phyloP scores from a whole-genome alignment of 1,284 basidiomycete genomes.

The Fomitopsis schrenkii region DNA sequence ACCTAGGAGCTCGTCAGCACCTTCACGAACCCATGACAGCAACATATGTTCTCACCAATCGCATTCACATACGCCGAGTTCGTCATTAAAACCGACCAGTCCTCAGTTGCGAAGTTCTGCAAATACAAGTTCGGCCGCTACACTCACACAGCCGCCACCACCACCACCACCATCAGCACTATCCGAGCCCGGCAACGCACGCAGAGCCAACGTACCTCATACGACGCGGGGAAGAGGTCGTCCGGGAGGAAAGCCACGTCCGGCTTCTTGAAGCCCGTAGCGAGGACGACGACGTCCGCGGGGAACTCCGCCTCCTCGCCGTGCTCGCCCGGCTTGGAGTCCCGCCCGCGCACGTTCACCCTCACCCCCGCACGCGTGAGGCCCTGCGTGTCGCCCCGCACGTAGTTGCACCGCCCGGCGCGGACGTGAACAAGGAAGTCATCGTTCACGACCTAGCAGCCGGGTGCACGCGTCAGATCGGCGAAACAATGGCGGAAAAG shows the following conservation, averaged over 20 bases:
- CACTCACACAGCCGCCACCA: too few relatives aligned
- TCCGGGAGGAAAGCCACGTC: constrained; percentile 50
- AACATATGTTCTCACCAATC: constrained; percentile 32
- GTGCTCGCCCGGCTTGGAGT: constrained; percentile 26
- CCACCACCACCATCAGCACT: background rate
- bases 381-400: constrained; percentile 49
- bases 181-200: too few relatives aligned
- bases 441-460: constrained; percentile 48
- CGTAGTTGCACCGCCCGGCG: constrained; percentile 43
- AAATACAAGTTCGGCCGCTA: constrained; percentile 56
- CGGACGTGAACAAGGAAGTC: constrained; percentile 50
- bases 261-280: constrained; percentile 59
- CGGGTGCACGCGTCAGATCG: background rate
- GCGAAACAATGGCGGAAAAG: background rate
- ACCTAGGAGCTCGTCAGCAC: constrained; percentile 1
- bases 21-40: background rate
- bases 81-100: constrained; percentile 55
- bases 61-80: constrained; percentile 56
- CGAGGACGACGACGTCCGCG: constrained; percentile 57
- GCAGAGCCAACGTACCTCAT: constrained; percentile 31
- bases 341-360: constrained; percentile 27
- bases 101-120: constrained; percentile 59
- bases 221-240: constrained; percentile 59
- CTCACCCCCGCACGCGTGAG: constrained; percentile 43
- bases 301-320: constrained; percentile 31